Evolutionary conservation across 2,329 filamentous ascomycete genomes (phyloP).

Genomic region (Thelonectria discophora): DNA sequence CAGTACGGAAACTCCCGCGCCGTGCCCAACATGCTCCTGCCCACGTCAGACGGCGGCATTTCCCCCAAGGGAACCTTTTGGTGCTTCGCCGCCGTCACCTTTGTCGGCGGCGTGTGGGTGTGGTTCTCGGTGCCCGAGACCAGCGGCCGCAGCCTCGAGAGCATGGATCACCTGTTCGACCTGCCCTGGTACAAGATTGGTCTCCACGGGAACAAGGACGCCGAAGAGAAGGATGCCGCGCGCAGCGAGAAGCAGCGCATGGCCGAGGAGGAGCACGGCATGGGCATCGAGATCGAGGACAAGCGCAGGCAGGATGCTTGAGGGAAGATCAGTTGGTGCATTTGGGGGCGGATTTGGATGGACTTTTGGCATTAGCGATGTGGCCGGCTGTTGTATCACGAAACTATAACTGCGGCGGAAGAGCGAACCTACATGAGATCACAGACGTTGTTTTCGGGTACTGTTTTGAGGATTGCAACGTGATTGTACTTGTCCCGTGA

Average conservation of each 20-base stretch:
- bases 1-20: constrained; percentile 81
- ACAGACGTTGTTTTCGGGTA: too few relatives aligned
- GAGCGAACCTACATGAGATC: not conserved
- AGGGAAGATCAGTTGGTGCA: too few relatives aligned
- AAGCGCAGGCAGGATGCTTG: constrained; percentile 37
- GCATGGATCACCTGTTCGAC: constrained; percentile 76
- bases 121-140: constrained; percentile 79
- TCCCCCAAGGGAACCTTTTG: constrained; percentile 76
- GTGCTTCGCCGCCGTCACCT: constrained; percentile 75
- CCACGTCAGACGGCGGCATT: constrained; percentile 55
- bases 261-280: constrained; percentile 45
- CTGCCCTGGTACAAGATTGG: constrained; percentile 81
- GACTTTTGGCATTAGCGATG: not conserved
- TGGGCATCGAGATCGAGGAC: constrained; percentile 49
- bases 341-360: not conserved
- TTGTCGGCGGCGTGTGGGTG: constrained; percentile 74
- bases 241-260: constrained; percentile 56
- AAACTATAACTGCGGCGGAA: not conserved
- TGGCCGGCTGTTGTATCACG: not conserved
- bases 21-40: constrained; percentile 77
- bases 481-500: too few relatives aligned
- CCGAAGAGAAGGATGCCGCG: constrained; percentile 55
- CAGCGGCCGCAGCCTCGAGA: constrained; percentile 70
- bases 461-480: too few relatives aligned
- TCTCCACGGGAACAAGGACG: constrained; percentile 61